Percentiles rank a stretch among this genome's conserved stretches.
Conservation (phyloP, 768 basidiomycete genomes). For the Pleurotus tuber-regium region DNA sequence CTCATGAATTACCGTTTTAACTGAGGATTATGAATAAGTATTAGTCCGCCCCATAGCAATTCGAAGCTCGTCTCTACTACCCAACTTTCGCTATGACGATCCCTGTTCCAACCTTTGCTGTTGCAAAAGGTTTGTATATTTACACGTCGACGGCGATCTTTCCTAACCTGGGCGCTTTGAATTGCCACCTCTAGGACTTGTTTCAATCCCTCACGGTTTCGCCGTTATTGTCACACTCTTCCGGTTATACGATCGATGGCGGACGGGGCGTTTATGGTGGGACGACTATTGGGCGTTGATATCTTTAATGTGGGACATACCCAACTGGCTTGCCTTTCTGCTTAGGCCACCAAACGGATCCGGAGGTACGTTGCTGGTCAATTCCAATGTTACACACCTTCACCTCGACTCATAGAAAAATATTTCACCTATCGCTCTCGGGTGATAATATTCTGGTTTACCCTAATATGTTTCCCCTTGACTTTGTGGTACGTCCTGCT, state of each 20-base stretch:
- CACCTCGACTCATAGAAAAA: not conserved
- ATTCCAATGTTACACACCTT: not conserved
- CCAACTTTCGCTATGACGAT: not conserved
- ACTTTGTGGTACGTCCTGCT: not conserved
- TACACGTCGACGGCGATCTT: not conserved
- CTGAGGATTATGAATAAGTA: no score
- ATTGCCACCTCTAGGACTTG: not conserved
- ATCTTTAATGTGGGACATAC: conserved; percentile 17
- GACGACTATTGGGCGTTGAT: conserved; percentile 26
- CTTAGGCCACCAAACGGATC: not conserved
- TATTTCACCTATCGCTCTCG: not conserved
- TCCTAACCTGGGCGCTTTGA: not conserved
- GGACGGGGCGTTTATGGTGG: conserved; percentile 25
- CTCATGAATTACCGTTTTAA: no score
- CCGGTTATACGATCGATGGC: conserved; percentile 20
- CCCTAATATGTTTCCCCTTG: not conserved
- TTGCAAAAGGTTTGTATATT: not conserved
- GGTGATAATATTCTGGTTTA: not conserved
- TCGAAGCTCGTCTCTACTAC: no score
- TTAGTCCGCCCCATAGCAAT: no score
- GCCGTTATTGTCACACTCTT: conserved; percentile 17
- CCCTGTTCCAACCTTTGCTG: not conserved
- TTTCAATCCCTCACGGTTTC: not conserved
- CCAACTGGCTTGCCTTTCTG: conserved; percentile 5
- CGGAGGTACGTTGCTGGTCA: not conserved